These are phyloP conservation scores for Nakazawaea molendinolei DNA, from an alignment of 805 yeast genomes.

Conservation along the genomic window DNA sequence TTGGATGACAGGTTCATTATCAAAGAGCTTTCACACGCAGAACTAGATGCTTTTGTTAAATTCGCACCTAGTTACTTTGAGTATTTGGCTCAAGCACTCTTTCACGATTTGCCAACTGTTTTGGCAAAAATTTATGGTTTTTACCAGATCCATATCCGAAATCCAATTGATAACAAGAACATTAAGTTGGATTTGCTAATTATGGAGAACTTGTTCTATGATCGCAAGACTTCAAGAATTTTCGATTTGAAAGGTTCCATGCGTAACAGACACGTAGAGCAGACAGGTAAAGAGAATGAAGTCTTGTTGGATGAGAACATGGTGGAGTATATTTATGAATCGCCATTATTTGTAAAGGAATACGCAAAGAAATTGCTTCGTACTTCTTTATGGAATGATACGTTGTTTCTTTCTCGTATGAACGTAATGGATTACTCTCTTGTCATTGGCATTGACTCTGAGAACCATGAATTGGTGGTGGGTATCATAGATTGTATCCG, in stretches of 20 bases:
- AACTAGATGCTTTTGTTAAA: conserved; percentile 86
- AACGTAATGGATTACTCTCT: conserved; percentile 98
- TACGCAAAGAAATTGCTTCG: conserved; percentile 80
- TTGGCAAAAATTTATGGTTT: conserved; percentile 93
- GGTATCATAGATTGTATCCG: conserved; percentile 94
- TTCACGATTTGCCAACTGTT: conserved; percentile 92
- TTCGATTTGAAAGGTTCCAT: conserved; percentile 97
- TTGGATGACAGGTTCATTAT: conserved; percentile 84
- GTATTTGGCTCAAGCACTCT: conserved; percentile 90
- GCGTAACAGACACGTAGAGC: conserved; percentile 95
- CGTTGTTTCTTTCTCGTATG: conserved; percentile 89
- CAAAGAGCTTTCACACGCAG: conserved; percentile 82
- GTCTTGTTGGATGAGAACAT: conserved; percentile 93
- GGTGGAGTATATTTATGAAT: conserved; percentile 96
- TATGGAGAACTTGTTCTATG: conserved; percentile 92
- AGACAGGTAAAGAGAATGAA: conserved; percentile 92
- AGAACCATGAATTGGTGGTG: conserved; percentile 66
- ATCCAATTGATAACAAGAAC: conserved; percentile 65
- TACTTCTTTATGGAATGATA: conserved; percentile 93
- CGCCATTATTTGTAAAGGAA: conserved; percentile 90
- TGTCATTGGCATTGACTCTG: conserved; percentile 83
- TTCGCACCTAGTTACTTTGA: conserved; percentile 97
- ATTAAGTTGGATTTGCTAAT: conserved; percentile 86
- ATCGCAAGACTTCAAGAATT: conserved; percentile 71
- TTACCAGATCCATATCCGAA: conserved; percentile 86